Conservation (phyloP, 768 basidiomycete species). For the Stropharia rugosoannulata region DNA sequence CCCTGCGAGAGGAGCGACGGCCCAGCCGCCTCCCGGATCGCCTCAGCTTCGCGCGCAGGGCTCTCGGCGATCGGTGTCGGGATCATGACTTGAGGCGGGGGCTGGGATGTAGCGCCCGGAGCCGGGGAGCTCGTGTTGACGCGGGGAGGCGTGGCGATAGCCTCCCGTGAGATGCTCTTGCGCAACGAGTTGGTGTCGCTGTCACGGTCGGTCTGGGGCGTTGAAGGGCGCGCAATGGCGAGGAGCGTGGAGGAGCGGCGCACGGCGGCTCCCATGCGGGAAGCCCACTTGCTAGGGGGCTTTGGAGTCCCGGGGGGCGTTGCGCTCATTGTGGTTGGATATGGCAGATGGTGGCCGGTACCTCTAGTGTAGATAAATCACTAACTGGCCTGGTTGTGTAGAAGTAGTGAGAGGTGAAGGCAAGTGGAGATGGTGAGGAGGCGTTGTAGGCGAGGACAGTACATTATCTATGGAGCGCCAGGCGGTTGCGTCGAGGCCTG, state of each 20-base stretch:
- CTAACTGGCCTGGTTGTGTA: slow-evolving; percentile 12
- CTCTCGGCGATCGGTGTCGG: slow-evolving; percentile 75
- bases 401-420: slow-evolving; percentile 6
- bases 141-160: slow-evolving; percentile 17
- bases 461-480: slow-evolving; percentile 40
- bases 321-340: slow-evolving; percentile 26
- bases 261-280: slow-evolving; percentile 58
- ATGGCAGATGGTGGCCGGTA: slow-evolving; percentile 3
- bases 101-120: slow-evolving; percentile 5
- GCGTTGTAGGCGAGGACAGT: slow-evolving; percentile 15
- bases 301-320: slow-evolving; percentile 11
- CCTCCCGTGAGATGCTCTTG: slow-evolving; percentile 18
- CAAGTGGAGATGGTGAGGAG: slow-evolving; percentile 14
- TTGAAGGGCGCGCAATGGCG: slow-evolving; percentile 35
- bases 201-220: slow-evolving; percentile 24
- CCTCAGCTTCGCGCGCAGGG: slow-evolving; percentile 56
- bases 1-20: slow-evolving; percentile 44
- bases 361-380: slow-evolving; percentile 1
- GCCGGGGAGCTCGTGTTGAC: not conserved
- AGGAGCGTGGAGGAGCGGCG: slow-evolving; percentile 62
- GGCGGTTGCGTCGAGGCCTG: slow-evolving; percentile 46
- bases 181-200: slow-evolving; percentile 24
- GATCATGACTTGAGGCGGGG: slow-evolving; percentile 14
- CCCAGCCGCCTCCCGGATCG: slow-evolving; percentile 25
- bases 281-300: slow-evolving; percentile 46